Base-by-base conservation (phyloP, 768 basidiomycete genomes). In the Suillus subluteus region DNA sequence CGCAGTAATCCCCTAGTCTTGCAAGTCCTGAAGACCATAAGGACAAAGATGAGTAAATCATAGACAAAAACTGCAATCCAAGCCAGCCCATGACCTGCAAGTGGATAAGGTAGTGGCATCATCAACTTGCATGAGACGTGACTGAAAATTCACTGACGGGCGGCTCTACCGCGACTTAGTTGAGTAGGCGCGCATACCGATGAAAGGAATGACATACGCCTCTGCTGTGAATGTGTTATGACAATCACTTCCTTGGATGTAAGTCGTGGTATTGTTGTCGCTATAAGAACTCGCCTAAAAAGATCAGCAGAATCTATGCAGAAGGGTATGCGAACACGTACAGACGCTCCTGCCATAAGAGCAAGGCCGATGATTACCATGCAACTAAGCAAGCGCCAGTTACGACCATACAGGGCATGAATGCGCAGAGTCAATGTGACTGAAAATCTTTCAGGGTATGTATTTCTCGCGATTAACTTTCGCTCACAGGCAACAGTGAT, bases 41-140 rank as follows among this genome's bases (percentile, higher is more conserved):
- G 74, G 32, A 67, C 65, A 66, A 87, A 85, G 12, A 87, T 74
- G n/a, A 84, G 73, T 0, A 77, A 66, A 69, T 88, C 87, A 64
- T 82, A 88, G 4, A 81, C 68, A 62, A 86, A 83, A 5, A 87
- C 78, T 3, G 83, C 82, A 70, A 86, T 84, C 85, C 86, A 87
- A n/a, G 83, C 72, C 11, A 72, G 66, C 18, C 79, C 78, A 18
- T 76, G 21, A 23, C 67, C 79, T 80, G 65, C 35, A 35, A 56
- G 11, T 35, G 12, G 21, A 6, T 21, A n/a, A 13, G 35, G 21
- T n/a, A 21, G 3, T 37, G 6, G 35, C 1, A n/a, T 56, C 21
- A 37, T 37, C 12, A 13, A 35, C 18, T 55, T 37, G 21, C 35
- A 56, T 15, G 55, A 12, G 13, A 21, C 8, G 18, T 35, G 21